Conservation (phyloP, 2,329 filamentous ascomycete species). For the Neofusicoccum umdonicola region DNA sequence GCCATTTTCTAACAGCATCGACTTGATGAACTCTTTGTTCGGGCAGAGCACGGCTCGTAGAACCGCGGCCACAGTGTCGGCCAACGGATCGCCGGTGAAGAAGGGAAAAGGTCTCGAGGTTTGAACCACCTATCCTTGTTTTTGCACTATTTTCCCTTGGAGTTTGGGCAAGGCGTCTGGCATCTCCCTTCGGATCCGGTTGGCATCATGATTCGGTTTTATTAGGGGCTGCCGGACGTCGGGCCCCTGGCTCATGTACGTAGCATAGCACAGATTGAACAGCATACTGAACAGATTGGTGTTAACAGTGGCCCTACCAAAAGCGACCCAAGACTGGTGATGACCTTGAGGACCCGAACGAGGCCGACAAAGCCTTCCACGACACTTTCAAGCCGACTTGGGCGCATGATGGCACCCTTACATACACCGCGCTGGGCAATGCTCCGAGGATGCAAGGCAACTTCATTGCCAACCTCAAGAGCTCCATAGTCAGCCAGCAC, state of each 20-base stretch:
- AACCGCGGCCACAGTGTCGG: neutral
- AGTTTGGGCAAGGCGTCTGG: constrained; percentile 16
- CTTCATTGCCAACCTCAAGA: constrained; percentile 54
- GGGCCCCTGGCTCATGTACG: constrained; percentile 37
- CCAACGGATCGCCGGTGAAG: constrained; percentile 44
- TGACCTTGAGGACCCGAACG: constrained; percentile 62
- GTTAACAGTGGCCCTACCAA: constrained; percentile 77
- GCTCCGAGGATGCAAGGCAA: constrained; percentile 43
- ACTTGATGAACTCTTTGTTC: constrained; percentile 93
- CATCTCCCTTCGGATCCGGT: constrained; percentile 11
- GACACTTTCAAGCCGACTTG: constrained; percentile 75
- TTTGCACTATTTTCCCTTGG: constrained; percentile 28
- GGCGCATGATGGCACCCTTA: constrained; percentile 70
- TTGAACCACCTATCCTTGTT: constrained; percentile 59
- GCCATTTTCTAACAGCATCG: constrained; percentile 79
- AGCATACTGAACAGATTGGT: constrained; percentile 36
- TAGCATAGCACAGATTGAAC: constrained; percentile 47
- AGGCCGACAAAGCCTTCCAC: constrained; percentile 67
- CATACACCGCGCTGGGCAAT: constrained; percentile 57
- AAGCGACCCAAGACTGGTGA: constrained; percentile 70
- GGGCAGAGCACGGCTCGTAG: constrained; percentile 49
- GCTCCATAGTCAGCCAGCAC: constrained; percentile 60
- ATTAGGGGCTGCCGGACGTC: constrained; percentile 18
- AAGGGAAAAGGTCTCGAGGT: constrained; percentile 79
- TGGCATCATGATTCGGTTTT: constrained; percentile 8